These are phyloP conservation scores for Neltuma alba DNA, from an alignment of 306 rosid genomes.

Conservation along the genomic window DNA sequence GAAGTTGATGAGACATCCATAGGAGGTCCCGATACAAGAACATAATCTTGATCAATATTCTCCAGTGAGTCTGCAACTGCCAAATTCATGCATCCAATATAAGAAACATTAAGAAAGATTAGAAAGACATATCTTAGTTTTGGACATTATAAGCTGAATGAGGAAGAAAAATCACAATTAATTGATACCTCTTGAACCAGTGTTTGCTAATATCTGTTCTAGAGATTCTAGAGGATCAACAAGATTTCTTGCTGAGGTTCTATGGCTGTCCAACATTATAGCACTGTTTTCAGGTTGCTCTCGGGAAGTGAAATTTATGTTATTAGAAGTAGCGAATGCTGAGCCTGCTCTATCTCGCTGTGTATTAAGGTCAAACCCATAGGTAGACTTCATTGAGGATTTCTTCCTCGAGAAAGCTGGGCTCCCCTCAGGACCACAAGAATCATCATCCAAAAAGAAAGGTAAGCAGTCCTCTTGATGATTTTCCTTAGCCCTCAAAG, in stretches of 20 bases:
- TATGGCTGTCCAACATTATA: slow-evolving; percentile 53
- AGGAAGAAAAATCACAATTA: slow-evolving; percentile 26
- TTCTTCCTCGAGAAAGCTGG: slow-evolving; percentile 63
- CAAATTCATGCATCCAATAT: slow-evolving; percentile 41
- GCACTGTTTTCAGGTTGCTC: slow-evolving; percentile 53
- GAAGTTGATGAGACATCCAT: slow-evolving; percentile 73
- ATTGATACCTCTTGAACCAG: slow-evolving; percentile 63
- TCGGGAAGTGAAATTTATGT: slow-evolving; percentile 48
- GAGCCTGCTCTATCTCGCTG: slow-evolving; percentile 58
- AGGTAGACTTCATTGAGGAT: slow-evolving; percentile 72
- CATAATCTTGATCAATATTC: slow-evolving; percentile 95
- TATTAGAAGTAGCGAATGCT: slow-evolving; percentile 44
- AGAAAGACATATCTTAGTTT: slow-evolving; percentile 29
- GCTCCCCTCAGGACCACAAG: slow-evolving; percentile 82
- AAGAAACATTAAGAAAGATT: slow-evolving; percentile 12
- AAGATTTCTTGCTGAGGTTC: slow-evolving; percentile 49
- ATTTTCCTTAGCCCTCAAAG: slow-evolving; percentile 59
- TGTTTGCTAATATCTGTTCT: slow-evolving; percentile 47
- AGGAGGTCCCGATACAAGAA: slow-evolving; percentile 87
- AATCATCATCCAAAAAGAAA: slow-evolving; percentile 82
- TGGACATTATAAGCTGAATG: slow-evolving; percentile 28
- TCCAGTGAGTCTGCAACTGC: slow-evolving; percentile 77
- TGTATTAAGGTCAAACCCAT: slow-evolving; percentile 73
- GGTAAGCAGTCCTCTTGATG: slow-evolving; percentile 90
- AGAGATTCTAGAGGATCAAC: slow-evolving; percentile 46